phyloP scores from a whole-genome alignment of 306 rosid genomes.

The Pueraria montana region DNA sequence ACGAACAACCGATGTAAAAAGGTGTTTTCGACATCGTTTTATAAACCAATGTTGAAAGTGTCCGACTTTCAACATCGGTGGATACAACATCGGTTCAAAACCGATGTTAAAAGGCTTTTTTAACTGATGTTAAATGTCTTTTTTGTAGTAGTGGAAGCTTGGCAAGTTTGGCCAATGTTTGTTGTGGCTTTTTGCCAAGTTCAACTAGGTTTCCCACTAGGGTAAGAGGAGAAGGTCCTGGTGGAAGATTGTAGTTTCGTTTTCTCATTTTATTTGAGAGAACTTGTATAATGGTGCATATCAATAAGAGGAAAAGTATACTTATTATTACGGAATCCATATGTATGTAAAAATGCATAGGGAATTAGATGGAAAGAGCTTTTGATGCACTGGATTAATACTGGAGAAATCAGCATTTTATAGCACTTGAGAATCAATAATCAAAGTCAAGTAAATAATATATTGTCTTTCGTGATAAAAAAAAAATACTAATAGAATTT shows the following conservation, averaged over 20 bases:
- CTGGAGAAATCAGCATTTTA: neutral
- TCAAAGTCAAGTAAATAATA: too few relatives aligned
- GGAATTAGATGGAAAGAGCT: neutral
- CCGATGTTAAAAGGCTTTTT: too few relatives aligned
- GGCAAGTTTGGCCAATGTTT: too few relatives aligned
- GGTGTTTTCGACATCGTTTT: too few relatives aligned
- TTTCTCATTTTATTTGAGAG: neutral
- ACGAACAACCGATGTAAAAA: too few relatives aligned
- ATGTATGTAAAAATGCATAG: neutral
- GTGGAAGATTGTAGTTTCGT: slow-evolving; percentile 54
- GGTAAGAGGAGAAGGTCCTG: slow-evolving; percentile 57
- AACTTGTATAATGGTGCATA: slow-evolving; percentile 17
- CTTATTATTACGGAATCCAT: slow-evolving; percentile 28
- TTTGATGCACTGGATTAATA: neutral
- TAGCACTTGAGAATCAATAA: neutral
- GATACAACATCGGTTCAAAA: too few relatives aligned
- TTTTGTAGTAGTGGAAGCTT: too few relatives aligned
- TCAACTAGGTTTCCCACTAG: neutral
- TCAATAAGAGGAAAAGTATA: slow-evolving; percentile 7
- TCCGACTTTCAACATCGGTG: too few relatives aligned
- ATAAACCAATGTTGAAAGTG: too few relatives aligned
- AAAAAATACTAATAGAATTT: neutral
- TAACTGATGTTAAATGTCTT: too few relatives aligned
- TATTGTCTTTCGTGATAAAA: too few relatives aligned
- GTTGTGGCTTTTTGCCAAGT: too few relatives aligned